Evolutionary conservation across 345 rosid species (phyloP).

Genomic region (Leavenworthia alabamica): DNA sequence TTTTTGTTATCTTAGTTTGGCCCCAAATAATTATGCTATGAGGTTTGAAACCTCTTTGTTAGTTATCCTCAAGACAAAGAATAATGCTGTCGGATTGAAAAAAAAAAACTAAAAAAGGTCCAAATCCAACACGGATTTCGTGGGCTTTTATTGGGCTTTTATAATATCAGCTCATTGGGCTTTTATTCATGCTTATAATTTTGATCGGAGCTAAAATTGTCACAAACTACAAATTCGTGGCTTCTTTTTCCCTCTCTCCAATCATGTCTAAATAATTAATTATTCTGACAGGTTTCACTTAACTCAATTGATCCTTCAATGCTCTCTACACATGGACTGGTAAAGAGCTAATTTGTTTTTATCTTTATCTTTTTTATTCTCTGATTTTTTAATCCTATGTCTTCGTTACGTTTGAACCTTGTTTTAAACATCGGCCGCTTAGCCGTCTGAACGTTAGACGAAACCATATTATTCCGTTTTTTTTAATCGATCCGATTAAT

Average conservation of each 20-base stretch:
- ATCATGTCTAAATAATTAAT: neutral
- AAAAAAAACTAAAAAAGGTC: neutral
- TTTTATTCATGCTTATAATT: neutral
- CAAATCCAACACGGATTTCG: neutral
- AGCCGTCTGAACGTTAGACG: too few relatives aligned
- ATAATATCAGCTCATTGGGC: too few relatives aligned
- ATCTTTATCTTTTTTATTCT: too few relatives aligned
- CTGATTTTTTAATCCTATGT: neutral
- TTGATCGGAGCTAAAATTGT: neutral
- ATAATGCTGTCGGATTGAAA: conserved; percentile 10
- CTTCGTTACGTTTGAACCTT: neutral
- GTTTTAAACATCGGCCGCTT: too few relatives aligned
- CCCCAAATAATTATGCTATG: too few relatives aligned
- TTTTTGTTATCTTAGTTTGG: too few relatives aligned
- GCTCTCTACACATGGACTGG: neutral
- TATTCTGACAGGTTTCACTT: neutral
- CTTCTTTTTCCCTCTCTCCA: neutral
- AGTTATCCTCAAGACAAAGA: conserved; percentile 9
- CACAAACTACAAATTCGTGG: neutral
- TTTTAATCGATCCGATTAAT: too few relatives aligned
- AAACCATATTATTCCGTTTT: too few relatives aligned
- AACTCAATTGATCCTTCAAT: neutral
- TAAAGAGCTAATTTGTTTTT: neutral
- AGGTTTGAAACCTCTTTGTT: neutral
- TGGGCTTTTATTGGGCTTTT: conserved; percentile 6